Percentiles rank a stretch among this genome's conserved stretches.
phyloP scores from a whole-genome alignment of 768 basidiomycete species.

The Pisolithus microcarpus region DNA sequence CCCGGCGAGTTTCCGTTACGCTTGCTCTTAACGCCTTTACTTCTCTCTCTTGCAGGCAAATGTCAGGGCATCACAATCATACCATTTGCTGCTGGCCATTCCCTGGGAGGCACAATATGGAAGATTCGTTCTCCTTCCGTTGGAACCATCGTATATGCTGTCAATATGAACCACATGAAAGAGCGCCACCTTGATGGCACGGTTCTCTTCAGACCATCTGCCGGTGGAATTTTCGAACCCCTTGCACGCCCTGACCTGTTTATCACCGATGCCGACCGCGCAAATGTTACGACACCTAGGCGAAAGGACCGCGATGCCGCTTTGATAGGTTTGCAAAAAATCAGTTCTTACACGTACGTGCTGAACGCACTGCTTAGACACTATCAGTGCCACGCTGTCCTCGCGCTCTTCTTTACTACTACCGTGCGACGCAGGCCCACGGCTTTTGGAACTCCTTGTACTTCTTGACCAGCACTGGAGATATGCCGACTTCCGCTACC shows the following conservation, averaged over 20 bases:
- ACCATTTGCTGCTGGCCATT: constrained; percentile 92
- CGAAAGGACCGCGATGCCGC: constrained; percentile 86
- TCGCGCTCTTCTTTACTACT: constrained; percentile 78
- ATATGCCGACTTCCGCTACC: constrained; percentile 74
- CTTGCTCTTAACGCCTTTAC: not conserved
- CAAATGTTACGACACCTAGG: constrained; percentile 75
- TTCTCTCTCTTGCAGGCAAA: constrained; percentile 47
- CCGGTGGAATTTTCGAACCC: constrained; percentile 79
- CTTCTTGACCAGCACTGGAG: constrained; percentile 97
- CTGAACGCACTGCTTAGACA: constrained; percentile 43
- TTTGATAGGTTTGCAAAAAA: constrained; percentile 57
- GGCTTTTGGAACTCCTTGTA: constrained; percentile 93
- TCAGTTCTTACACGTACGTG: not conserved
- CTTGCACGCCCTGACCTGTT: constrained; percentile 86
- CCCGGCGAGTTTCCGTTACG: not conserved
- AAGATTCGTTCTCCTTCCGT: constrained; percentile 97
- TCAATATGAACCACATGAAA: constrained; percentile 91
- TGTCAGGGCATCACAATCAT: constrained; percentile 91
- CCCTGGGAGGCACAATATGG: constrained; percentile 95
- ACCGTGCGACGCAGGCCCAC: constrained; percentile 89
- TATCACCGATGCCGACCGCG: constrained; percentile 87
- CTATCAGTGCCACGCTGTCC: constrained; percentile 79
- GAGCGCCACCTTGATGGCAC: constrained; percentile 96
- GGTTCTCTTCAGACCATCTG: constrained; percentile 66
- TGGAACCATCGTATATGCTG: constrained; percentile 92